Percentiles rank a stretch among this genome's conserved stretches.
Evolutionary conservation across 768 basidiomycete species (phyloP).

Genomic region (Nidularia sp.): DNA sequence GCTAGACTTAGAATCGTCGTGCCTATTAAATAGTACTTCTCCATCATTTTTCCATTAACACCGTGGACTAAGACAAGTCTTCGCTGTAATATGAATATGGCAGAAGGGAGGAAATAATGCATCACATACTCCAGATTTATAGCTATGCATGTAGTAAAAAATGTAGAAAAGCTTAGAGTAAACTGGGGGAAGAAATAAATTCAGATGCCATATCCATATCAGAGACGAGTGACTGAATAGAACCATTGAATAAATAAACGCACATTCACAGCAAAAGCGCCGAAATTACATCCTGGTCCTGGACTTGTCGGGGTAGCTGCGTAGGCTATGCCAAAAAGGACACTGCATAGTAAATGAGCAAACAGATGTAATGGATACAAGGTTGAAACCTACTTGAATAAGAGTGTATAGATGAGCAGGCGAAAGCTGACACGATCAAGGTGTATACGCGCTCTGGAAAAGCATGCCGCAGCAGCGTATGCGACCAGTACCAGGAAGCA

Average conservation of each 20-base stretch:
- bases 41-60: constrained; percentile 17
- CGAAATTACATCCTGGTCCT: constrained; percentile 9
- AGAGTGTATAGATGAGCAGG: constrained; percentile 11
- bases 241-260: neutral
- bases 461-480: constrained; percentile 7
- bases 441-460: constrained; percentile 3
- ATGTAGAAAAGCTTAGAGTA: constrained; percentile 14
- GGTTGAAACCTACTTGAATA: constrained; percentile 11
- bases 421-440: constrained; percentile 18
- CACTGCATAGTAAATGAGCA: constrained; percentile 5
- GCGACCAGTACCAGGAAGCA: constrained; percentile 11
- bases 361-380: neutral
- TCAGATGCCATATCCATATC: neutral
- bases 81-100: neutral
- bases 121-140: constrained; percentile 16
- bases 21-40: constrained; percentile 19
- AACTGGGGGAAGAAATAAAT: constrained; percentile 4
- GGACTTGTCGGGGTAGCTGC: constrained; percentile 7
- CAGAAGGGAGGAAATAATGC: neutral
- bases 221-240: neutral
- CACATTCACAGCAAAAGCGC: constrained; percentile 16
- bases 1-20: constrained; percentile 9
- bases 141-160: constrained; percentile 18
- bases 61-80: constrained; percentile 19
- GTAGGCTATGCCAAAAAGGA: constrained; percentile 15